phyloP scores from a whole-genome alignment of 495 filamentous ascomycete genomes.

The Xylaria scruposa region DNA sequence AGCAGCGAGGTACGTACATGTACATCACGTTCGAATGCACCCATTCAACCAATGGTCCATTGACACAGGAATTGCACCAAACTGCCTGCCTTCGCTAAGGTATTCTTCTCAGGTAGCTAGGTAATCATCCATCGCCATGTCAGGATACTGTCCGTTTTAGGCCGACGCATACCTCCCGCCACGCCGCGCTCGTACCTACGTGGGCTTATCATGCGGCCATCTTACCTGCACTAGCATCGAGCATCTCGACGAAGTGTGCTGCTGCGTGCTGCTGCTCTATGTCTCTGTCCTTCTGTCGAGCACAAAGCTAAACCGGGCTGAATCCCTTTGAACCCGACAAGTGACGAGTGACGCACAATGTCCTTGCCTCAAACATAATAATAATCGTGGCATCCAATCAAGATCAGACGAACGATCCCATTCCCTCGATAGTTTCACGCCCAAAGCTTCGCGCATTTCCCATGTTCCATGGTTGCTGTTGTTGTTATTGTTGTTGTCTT shows the following conservation, averaged over 20 bases:
- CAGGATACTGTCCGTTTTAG: neutral
- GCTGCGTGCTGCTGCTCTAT: neutral
- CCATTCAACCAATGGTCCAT: slow-evolving; percentile 6
- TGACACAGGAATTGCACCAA: slow-evolving; percentile 14
- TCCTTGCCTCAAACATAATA: slow-evolving; percentile 7
- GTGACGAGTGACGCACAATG: slow-evolving; percentile 11
- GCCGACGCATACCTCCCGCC: slow-evolving; percentile 4
- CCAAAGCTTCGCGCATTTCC: slow-evolving; percentile 7
- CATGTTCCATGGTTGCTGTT: neutral
- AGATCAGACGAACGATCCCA: slow-evolving; percentile 3
- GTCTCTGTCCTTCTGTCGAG: slow-evolving; percentile 3
- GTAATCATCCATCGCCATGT: neutral
- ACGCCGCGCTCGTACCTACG: slow-evolving; percentile 10
- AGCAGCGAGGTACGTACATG: neutral
- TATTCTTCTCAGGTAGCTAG: neutral
- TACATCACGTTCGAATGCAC: neutral
- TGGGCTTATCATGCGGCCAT: slow-evolving; percentile 14
- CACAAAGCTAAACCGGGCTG: slow-evolving; percentile 9
- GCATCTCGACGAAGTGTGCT: slow-evolving; percentile 14
- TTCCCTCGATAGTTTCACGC: neutral
- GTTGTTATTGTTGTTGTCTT: neutral
- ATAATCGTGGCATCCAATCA: slow-evolving; percentile 16
- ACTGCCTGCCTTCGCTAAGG: neutral
- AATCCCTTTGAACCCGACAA: slow-evolving; percentile 11
- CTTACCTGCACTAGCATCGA: slow-evolving; percentile 3